Evolutionary conservation across 495 filamentous ascomycete genomes (phyloP), one percentile per base, ranked within the genome.

Genomic region (Cercophora scortea): DNA sequence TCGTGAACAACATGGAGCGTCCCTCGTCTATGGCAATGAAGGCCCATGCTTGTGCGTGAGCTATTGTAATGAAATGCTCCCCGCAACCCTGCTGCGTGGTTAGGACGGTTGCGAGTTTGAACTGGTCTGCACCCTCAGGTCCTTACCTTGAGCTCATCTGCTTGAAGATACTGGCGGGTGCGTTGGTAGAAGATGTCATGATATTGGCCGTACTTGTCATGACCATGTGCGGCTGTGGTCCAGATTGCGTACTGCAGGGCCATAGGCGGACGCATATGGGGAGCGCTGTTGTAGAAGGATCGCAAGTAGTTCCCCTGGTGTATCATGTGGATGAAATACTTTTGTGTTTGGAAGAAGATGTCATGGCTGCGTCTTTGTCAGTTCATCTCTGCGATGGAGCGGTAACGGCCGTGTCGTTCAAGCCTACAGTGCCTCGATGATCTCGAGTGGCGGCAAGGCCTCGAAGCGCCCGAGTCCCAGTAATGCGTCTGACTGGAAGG

Each of bases 221-320:
- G 58, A 0, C 57, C 60, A 34, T 65, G 59, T 7, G 75, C 58
- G 25, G 67, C 70, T 13, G 70, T 54, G 2, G 72, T 64, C 71
- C 74, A 78, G 6, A 78, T 65, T 15, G 68, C 72, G 46, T 78
- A 77, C 52, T 76, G 75, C 15, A 78, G 67, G 48, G 61, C 65
- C 72, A 76, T 64, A 4, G 75, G 75, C 5, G 75, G 74, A 16
- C 69, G 69, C 64, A 72, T 68, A 42, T 73, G 67, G 70, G 66
- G 2, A 68, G 61, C 1, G 66, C 69, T 43, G 9, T 41, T 45
- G 58, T 75, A 68, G 49, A 71, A 75, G 6, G 68, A 49, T 17
- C 66, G 64, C 16, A 68, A 42, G 52, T 76, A 78, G 16, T 62
- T 66, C 12, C 52, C 52, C 16, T 61, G 59, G 51, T 77, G 71